phyloP scores from a whole-genome alignment of 1,284 basidiomycete species.

The Moniliella sp. region DNA sequence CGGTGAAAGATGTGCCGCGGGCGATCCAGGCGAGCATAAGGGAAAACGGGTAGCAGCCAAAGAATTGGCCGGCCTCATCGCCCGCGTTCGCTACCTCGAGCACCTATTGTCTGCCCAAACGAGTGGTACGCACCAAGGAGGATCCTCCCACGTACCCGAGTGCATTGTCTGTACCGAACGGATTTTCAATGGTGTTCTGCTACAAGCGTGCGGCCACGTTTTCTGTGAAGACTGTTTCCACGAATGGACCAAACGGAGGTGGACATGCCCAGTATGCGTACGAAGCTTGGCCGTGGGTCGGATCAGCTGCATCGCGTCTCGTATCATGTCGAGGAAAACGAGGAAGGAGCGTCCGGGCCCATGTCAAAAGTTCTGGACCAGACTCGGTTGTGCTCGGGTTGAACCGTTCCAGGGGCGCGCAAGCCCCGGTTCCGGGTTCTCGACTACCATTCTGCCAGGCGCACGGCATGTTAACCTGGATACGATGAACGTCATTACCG shows the following conservation, averaged over 20 bases:
- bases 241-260: conserved; percentile 14
- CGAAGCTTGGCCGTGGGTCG: conserved; percentile 8
- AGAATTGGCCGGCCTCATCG: conserved; percentile 11
- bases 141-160: conserved; percentile 4
- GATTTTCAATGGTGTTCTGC: conserved; percentile 18
- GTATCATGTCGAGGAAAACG: too few relatives aligned
- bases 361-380: too few relatives aligned
- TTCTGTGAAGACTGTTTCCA: conserved; percentile 25
- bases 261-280: conserved; percentile 21
- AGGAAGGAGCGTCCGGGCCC: too few relatives aligned
- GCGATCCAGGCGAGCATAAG: too few relatives aligned
- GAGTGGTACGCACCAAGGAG: too few relatives aligned
- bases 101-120: conserved; percentile 17
- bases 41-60: conserved; percentile 7
- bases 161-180: conserved; percentile 24
- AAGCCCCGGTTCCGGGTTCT: too few relatives aligned
- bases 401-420: too few relatives aligned
- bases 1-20: conserved; percentile 4
- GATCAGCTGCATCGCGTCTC: conserved; percentile 21
- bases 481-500: too few relatives aligned
- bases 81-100: conserved; percentile 16
- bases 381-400: too few relatives aligned
- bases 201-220: conserved; percentile 20
- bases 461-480: too few relatives aligned
- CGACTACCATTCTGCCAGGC: too few relatives aligned